A percentile compares a stretch with the other conserved stretches of the same genome.
Evolutionary conservation across 1,139 yeast species (phyloP).

Genomic region (Magnusiomyces tetraspermus): DNA sequence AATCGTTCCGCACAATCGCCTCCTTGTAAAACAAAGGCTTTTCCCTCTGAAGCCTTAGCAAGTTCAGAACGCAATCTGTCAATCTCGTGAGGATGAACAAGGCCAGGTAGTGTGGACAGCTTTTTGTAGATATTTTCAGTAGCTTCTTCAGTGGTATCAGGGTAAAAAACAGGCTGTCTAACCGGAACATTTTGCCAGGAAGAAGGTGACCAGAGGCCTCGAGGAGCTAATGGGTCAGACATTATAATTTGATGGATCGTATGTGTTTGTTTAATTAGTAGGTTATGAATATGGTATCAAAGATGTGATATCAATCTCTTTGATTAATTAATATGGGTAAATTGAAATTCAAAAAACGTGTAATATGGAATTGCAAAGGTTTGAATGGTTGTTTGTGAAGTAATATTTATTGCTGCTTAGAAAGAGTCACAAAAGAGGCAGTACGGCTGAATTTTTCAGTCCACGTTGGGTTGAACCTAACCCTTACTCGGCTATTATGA

Average conservation of each 20-base stretch:
- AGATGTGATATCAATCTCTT: too few species aligned
- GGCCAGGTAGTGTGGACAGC: conserved; percentile 36
- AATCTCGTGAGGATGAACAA: conserved; percentile 36
- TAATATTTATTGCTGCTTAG: too few species aligned
- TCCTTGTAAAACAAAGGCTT: conserved; percentile 38
- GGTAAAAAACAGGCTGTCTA: conserved; percentile 37
- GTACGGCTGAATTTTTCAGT: too few species aligned
- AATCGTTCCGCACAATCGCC: conserved; percentile 42
- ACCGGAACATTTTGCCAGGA: conserved; percentile 39
- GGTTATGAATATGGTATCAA: too few species aligned
- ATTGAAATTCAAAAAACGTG: too few species aligned
- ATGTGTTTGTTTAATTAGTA: not conserved
- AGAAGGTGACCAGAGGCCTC: conserved; percentile 31
- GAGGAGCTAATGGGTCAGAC: not conserved
- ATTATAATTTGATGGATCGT: conserved; percentile 11
- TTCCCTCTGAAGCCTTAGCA: conserved; percentile 36
- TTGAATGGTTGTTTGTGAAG: too few species aligned
- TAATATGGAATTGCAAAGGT: too few species aligned
- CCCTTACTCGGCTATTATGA: too few species aligned
- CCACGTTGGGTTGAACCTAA: too few species aligned
- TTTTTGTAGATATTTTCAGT: conserved; percentile 36
- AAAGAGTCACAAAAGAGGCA: too few species aligned
- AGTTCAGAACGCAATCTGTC: conserved; percentile 30
- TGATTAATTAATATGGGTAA: too few species aligned
- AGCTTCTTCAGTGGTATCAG: conserved; percentile 26